Evolutionary conservation across 139 green algal genomes (phyloP).

Genomic region (Coelastrella sp.): DNA sequence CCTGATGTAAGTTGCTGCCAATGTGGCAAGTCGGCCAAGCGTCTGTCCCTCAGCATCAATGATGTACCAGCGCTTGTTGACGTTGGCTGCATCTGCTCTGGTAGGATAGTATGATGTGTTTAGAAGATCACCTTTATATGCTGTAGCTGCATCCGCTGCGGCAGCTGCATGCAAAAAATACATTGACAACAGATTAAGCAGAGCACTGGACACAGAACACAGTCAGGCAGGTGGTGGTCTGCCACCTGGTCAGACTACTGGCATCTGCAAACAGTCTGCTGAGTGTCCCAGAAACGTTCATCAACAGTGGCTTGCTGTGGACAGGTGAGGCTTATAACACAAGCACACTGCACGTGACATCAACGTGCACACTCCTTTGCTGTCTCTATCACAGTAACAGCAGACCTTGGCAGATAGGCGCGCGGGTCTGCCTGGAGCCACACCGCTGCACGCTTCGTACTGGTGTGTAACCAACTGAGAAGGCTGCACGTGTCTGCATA

Average conservation of each 20-base stretch:
- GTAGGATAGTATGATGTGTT: conserved; percentile 99
- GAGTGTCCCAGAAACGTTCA: no score
- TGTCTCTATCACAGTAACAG: not conserved
- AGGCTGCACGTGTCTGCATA: conserved; percentile 16
- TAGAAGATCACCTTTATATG: conserved; percentile 79
- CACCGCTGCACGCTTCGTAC: not conserved
- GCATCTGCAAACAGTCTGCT: no score
- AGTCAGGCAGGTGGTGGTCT: no score
- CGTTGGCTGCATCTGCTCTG: conserved; percentile 76
- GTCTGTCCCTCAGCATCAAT: conserved; percentile 96
- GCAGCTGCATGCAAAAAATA: not conserved
- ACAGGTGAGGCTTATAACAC: no score
- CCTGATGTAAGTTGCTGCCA: conserved; percentile 90
- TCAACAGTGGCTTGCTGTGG: no score
- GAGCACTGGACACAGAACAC: no score
- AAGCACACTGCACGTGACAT: no score
- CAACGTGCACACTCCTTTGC: not conserved
- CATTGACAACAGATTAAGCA: no score
- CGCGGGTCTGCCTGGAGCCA: not conserved
- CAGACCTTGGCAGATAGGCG: conserved; percentile 42
- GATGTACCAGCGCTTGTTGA: conserved; percentile 94
- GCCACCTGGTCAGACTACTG: no score
- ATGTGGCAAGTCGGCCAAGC: conserved; percentile 89
- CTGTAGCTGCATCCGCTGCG: conserved; percentile 27
- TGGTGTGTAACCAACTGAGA: not conserved